Evolutionary conservation across 768 basidiomycete genomes (phyloP).

Genomic region (Calocybe gangraenosa): DNA sequence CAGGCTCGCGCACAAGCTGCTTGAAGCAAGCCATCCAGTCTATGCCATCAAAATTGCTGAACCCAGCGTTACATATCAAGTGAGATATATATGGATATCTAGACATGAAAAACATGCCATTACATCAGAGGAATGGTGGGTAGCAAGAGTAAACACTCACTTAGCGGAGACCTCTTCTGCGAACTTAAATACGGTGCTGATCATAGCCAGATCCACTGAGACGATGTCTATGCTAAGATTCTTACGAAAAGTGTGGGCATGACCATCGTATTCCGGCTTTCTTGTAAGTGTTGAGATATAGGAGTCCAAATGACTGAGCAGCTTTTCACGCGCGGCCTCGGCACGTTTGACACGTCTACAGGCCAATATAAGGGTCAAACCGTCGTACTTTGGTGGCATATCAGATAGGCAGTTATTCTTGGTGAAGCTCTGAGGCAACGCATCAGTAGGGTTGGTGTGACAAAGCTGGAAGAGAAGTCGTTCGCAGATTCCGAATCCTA

Average conservation of each 20-base stretch:
- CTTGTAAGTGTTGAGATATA: conserved; percentile 38
- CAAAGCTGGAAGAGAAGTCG: conserved; percentile 70
- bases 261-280: conserved; percentile 39
- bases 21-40: conserved; percentile 41
- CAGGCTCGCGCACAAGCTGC: conserved; percentile 43
- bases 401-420: conserved; percentile 1
- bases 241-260: conserved; percentile 53
- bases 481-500: conserved; percentile 81
- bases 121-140: neutral
- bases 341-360: conserved; percentile 68
- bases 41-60: conserved; percentile 53
- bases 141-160: conserved; percentile 32
- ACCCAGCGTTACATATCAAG: conserved; percentile 77
- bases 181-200: conserved; percentile 61
- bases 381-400: conserved; percentile 29
- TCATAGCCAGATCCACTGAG: conserved; percentile 58
- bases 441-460: conserved; percentile 45
- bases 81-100: conserved; percentile 83
- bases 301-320: conserved; percentile 51
- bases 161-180: conserved; percentile 45
- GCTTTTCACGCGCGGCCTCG: conserved; percentile 51
- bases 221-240: conserved; percentile 60
- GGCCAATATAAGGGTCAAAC: conserved; percentile 75
- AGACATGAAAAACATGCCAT: conserved; percentile 1
- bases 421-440: conserved; percentile 39